Evolutionary conservation across 1,139 yeast genomes (phyloP), one percentile per base, ranked within the genome.

Genomic region (Hansenula sp.): DNA sequence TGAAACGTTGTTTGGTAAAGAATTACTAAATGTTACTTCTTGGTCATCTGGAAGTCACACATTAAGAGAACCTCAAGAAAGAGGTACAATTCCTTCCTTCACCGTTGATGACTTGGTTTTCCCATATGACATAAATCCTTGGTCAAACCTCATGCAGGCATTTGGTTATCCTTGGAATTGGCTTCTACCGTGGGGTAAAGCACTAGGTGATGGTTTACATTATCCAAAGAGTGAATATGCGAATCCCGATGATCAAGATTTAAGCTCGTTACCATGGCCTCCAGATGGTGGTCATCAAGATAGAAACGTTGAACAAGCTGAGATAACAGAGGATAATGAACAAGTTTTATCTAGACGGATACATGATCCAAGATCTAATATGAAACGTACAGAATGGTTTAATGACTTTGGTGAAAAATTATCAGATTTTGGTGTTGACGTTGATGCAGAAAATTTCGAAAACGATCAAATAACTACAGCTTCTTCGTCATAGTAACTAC

Each of bases 341-440:
- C 48, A 48, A 18, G 49, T 54, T 20, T 49, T 54, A 1, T 46
- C 64, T n/a, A 51, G 67, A 31, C 60, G 65, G 17, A 41, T 58
- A 6, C 68, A 64, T 24, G 26, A 24, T 44, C 65, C 67, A 3
- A 49, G 66, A 34, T 38, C 56, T 0, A 19, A 27, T n/a, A 7
- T 44, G 13, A 36, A 39, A 10, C 61, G 84, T 21, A 68, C 61
- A 19, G 69, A 76, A 37, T 90, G 96, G 96, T 65, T 65, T 44
- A 89, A 87, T 56, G 82, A 74, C 36, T 71, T 83, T 60, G 98
- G 98, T 9, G 97, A 90, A 55, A 73, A 75, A 6, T 65, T 92
- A 39, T 73, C 73, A 34, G 96, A 88, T 61, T 89, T 78, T 59
- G 97, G 97, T 1, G 97, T 92, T 2, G 97, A 90, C 57, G 48